Evolutionary conservation across 2,329 filamentous ascomycete genomes (phyloP), one percentile per base, ranked within the genome.

Genomic region (Talaromyces sp.): DNA sequence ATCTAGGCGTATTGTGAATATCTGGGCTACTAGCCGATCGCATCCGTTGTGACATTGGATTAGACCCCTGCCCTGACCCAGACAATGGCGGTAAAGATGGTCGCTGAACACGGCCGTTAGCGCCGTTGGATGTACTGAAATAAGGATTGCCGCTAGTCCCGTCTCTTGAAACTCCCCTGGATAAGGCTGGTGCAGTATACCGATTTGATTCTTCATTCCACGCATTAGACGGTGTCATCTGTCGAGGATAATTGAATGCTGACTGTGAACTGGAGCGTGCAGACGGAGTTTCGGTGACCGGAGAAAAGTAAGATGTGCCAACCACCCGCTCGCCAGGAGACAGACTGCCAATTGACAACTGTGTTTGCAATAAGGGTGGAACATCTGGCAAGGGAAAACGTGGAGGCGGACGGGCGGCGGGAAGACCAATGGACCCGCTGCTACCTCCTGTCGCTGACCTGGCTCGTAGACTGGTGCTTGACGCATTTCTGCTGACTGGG

Each of bases 1-100:
- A 77, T 51, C 77, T 77, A 60, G 75, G 72, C 13, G 71, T 67
- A 31, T 57, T 86, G 55, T 95, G 90, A 65, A 96, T 96, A 71
- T 97, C 92, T 7, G 94, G 93, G 62, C 92, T 97, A 76, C 93
- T 97, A 68, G 95, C 95, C 37, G 92, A 96, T 63, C 94, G 84
- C 75, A 89, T 87, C 64, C 91, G 83, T 70, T 90, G 86, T 62
- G 86, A 72, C 63, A 70, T 72, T 58, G 74, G 70, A 77, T 69
- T 78, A 66, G 80, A 77, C 65, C 84, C 76, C 66, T 82, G 73
- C 63, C 79, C 73, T 60, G 78, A 75, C 41, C 69, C 77, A 64
- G 85, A 79, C 81, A 90, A 87, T 17, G 84, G 87, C 43, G 89
- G 89, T 65, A 95, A 79, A 10, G 89, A 95, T 21, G 90, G 90